Evolutionary conservation across 805 yeast species (phyloP).

Genomic region (Yarrowia keelungensis): DNA sequence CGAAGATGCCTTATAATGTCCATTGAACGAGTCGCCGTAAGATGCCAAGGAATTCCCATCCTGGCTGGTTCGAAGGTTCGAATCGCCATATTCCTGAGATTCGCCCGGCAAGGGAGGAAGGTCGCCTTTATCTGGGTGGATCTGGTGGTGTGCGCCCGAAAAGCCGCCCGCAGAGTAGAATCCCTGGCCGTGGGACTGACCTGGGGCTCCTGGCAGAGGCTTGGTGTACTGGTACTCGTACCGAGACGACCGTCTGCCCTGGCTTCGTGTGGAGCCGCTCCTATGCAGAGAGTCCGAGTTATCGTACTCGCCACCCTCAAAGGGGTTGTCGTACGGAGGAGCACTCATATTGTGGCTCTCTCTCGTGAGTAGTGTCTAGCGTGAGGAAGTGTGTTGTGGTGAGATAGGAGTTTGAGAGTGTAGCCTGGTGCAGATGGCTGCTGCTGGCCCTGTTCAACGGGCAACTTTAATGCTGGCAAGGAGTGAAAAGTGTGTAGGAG

Average conservation of each 20-base stretch:
- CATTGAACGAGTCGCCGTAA: slow-evolving; percentile 25
- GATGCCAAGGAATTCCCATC: slow-evolving; percentile 27
- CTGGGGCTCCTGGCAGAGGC: slow-evolving; percentile 33
- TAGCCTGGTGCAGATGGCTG: slow-evolving; percentile 21
- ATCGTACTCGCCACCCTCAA: slow-evolving; percentile 31
- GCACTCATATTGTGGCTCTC: slow-evolving; percentile 26
- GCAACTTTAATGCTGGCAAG: slow-evolving; percentile 24
- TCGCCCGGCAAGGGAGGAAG: slow-evolving; percentile 28
- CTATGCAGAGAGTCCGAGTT: slow-evolving; percentile 9
- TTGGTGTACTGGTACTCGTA: slow-evolving; percentile 36
- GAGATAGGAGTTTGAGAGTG: slow-evolving; percentile 25
- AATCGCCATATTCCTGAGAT: slow-evolving; percentile 29
- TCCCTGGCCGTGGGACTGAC: slow-evolving; percentile 2
- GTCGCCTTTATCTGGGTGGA: slow-evolving; percentile 34
- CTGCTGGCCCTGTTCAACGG: slow-evolving; percentile 22
- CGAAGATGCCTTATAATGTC: slow-evolving; percentile 24
- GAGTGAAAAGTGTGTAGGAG: not conserved
- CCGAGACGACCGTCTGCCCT: slow-evolving; percentile 33
- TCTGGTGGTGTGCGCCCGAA: slow-evolving; percentile 30
- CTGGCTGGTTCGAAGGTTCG: slow-evolving; percentile 20
- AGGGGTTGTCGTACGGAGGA: slow-evolving; percentile 35
- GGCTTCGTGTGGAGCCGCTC: slow-evolving; percentile 12
- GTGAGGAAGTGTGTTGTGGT: not conserved
- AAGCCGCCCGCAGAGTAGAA: slow-evolving; percentile 30
- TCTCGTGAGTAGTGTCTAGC: not conserved